phyloP scores from a whole-genome alignment of 2,329 filamentous ascomycete genomes.

The Fusarium denticulatum region DNA sequence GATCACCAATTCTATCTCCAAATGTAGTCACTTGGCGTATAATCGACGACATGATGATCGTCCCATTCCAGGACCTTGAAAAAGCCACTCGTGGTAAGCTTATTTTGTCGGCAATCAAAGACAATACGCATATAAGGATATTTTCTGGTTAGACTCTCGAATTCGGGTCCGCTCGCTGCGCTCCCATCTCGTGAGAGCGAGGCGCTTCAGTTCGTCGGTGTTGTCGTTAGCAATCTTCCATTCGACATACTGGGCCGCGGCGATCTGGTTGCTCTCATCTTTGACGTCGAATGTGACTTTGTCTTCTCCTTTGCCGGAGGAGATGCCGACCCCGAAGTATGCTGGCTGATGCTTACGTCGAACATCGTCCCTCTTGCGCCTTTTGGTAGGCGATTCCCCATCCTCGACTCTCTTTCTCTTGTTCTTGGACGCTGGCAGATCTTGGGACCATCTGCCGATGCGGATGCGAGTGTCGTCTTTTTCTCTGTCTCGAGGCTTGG shows the following conservation, averaged over 20 bases:
- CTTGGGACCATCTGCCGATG: background rate
- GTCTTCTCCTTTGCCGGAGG: background rate
- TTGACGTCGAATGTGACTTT: background rate
- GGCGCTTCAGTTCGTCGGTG: background rate
- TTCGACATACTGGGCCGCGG: background rate
- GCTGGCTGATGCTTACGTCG: background rate
- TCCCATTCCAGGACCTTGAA: background rate
- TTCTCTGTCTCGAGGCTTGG: background rate
- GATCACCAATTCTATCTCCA: no score
- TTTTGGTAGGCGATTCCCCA: background rate
- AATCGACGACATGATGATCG: no score
- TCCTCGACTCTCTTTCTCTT: background rate
- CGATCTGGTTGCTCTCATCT: background rate
- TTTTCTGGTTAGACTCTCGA: background rate
- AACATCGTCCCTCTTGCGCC: background rate
- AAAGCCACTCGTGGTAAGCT: no score
- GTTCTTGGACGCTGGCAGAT: fast-evolving
- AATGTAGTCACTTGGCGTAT: no score
- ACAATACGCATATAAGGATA: background rate
- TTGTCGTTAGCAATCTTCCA: background rate
- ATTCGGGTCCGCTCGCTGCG: background rate
- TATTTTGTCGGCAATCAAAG: background rate
- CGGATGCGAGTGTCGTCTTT: background rate
- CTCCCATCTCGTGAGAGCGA: background rate
- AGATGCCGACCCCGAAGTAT: background rate